Conservation (phyloP, 768 basidiomycete species). For the Mycena leptocephala region DNA sequence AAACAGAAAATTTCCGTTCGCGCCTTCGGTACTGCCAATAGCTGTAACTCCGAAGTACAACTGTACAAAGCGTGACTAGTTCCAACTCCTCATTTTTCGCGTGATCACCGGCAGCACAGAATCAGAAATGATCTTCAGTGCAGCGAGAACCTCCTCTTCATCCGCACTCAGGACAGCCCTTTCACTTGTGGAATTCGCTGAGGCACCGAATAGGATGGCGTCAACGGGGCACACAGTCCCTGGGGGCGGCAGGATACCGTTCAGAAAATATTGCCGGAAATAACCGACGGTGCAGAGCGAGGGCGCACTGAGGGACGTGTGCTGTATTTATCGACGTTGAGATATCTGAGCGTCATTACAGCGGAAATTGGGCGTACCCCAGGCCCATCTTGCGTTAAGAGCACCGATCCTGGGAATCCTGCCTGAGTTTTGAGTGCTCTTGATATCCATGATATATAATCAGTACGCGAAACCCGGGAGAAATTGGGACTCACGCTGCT, state of each 20-base stretch:
- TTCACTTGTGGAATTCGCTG: neutral
- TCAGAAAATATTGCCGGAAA: conserved; percentile 39
- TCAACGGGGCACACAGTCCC: conserved; percentile 43
- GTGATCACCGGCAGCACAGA: conserved; percentile 1
- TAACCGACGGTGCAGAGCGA: conserved; percentile 40
- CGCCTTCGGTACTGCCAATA: too few species aligned
- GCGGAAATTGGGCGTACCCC: conserved; percentile 13
- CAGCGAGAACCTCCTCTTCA: neutral
- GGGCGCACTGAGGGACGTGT: conserved; percentile 33
- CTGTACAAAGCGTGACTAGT: too few species aligned
- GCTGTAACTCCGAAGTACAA: too few species aligned
- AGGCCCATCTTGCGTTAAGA: conserved; percentile 26
- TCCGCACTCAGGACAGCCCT: neutral
- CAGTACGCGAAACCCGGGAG: neutral
- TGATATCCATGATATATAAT: neutral
- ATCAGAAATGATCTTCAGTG: neutral
- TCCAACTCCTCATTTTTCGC: neutral
- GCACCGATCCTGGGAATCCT: conserved; percentile 26
- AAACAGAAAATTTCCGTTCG: too few species aligned
- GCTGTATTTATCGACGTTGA: conserved; percentile 11
- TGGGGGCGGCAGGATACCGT: conserved; percentile 41
- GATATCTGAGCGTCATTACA: neutral
- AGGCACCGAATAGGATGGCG: conserved; percentile 23
- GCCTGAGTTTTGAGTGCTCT: conserved; percentile 28
- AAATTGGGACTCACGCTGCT: conserved; percentile 4